Evolutionary conservation across 2,329 filamentous ascomycete genomes (phyloP).

Genomic region (Akanthomyces muscarius): DNA sequence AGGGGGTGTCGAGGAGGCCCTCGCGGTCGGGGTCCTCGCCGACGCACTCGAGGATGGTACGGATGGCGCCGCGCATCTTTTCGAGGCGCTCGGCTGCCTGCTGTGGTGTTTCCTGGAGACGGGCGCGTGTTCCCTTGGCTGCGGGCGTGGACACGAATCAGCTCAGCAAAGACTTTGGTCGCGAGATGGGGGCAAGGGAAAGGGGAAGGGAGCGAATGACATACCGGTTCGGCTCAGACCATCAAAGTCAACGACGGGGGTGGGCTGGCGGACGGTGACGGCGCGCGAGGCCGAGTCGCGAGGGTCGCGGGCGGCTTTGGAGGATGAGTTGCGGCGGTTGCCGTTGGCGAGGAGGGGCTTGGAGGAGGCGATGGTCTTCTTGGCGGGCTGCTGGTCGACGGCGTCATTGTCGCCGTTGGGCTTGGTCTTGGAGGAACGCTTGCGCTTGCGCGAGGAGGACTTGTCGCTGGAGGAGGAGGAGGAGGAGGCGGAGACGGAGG

Average conservation of each 20-base stretch:
- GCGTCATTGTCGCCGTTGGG: slow-evolving; percentile 23
- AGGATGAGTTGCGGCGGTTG: slow-evolving; percentile 50
- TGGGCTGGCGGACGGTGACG: slow-evolving; percentile 48
- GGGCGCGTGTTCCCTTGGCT: slow-evolving; percentile 62
- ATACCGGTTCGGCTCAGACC: slow-evolving; percentile 57
- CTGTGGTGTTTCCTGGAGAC: slow-evolving; percentile 51
- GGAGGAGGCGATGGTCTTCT: slow-evolving; percentile 21
- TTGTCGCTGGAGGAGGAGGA: slow-evolving; percentile 30
- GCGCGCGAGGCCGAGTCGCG: slow-evolving; percentile 45
- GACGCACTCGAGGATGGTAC: slow-evolving; percentile 64
- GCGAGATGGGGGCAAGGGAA: not conserved
- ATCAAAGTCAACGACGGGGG: slow-evolving; percentile 58
- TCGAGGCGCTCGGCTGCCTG: slow-evolving; percentile 47
- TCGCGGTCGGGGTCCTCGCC: slow-evolving; percentile 65
- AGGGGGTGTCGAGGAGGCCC: slow-evolving; percentile 65
- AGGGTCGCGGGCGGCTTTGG: slow-evolving; percentile 59
- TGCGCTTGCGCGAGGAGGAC: slow-evolving; percentile 25
- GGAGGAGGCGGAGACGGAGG: slow-evolving; percentile 27
- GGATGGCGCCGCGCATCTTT: slow-evolving; percentile 58
- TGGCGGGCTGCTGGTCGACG: slow-evolving; percentile 12
- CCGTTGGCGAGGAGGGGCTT: slow-evolving; percentile 31
- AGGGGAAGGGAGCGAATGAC: slow-evolving; percentile 20
- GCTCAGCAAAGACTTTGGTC: slow-evolving; percentile 19
- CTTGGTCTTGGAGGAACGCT: slow-evolving; percentile 24
- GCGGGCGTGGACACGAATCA: not conserved